These are phyloP conservation scores for Roridomyces roridus DNA, from an alignment of 768 basidiomycete species.

Conservation along the genomic window DNA sequence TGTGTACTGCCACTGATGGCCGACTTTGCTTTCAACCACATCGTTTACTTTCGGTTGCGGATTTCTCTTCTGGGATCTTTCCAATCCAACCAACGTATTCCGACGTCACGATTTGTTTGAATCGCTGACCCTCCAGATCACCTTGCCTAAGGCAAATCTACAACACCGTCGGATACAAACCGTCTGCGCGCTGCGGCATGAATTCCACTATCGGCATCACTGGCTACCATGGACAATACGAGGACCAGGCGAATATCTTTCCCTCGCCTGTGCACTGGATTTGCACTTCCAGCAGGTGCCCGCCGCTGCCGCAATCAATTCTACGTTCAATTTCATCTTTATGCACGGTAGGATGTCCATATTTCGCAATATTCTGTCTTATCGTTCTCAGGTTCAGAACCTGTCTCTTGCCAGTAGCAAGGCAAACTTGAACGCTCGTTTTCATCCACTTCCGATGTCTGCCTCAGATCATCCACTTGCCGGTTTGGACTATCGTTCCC, in stretches of 20 bases:
- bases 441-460: too few species aligned
- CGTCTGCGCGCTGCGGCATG: conserved; percentile 34
- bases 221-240: conserved; percentile 47
- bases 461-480: too few species aligned
- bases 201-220: conserved; percentile 49
- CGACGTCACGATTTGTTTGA: too few species aligned
- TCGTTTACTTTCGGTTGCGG: too few species aligned
- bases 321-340: conserved; percentile 37
- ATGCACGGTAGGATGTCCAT: conserved; percentile 47
- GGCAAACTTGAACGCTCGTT: conserved; percentile 60
- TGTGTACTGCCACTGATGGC: too few species aligned
- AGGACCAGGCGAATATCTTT: conserved; percentile 6
- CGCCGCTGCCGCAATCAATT: conserved; percentile 36
- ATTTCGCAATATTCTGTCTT: neutral
- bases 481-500: conserved; percentile 45
- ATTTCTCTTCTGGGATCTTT: too few species aligned
- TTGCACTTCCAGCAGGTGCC: conserved; percentile 27
- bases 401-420: conserved; percentile 24
- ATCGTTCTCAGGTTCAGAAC: conserved; percentile 5
- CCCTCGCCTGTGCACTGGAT: too few species aligned
- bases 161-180: conserved; percentile 37
- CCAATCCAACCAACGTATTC: too few species aligned
- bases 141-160: conserved; percentile 52
- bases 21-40: too few species aligned
- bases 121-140: conserved; percentile 47